Evolutionary conservation across 108 stramenopile genomes (phyloP), one percentile per base, ranked within the genome.

Genomic region (Discostella stelligeroides): DNA sequence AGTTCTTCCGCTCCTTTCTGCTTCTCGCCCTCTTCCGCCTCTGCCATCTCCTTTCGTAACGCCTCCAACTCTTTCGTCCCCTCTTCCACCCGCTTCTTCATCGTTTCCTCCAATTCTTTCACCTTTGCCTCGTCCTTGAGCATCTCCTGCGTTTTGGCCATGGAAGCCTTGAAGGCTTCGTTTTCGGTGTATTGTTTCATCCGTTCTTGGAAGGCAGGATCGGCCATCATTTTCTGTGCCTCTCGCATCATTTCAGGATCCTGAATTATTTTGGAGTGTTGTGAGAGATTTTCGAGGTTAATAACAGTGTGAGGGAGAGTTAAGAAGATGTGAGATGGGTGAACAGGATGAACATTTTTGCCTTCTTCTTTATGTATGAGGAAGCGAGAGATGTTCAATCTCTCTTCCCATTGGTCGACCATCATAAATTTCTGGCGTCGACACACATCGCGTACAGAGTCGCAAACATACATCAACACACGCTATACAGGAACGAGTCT

Each of bases 241-340:
- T 90, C 92, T 14, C 84, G 60, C 89, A 94, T 89, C 75, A 92
- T 89, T 80, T 91, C 92, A 61, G 92, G 92, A 91, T 94, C 92
- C 92, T 92, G 37, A 48, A 15, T 43, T 29, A 27, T 29, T 4
- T 29, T 11, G 40, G 23, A 63, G 27, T n/a, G n/a, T n/a, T n/a
- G n/a, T n/a, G n/a, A n/a, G n/a, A n/a, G n/a, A n/a, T n/a, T n/a
- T n/a, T n/a, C n/a, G n/a, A n/a, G n/a, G n/a, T n/a, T n/a, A n/a
- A n/a, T n/a, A n/a, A n/a, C n/a, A n/a, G n/a, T n/a, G 20, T 24
- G 43, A 18, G n/a, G 57, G 29, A 13, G 10, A 38, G 49, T 14
- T 53, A 25, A 25, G 25, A 34, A 28, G 62, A 18, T 6, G 62
- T 24, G 50, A 56, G 17, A n/a, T 41, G 10, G 21, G 56, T 34